Conservation (phyloP, 1,139 yeast species). For the Yamadazyma diddensiae region DNA sequence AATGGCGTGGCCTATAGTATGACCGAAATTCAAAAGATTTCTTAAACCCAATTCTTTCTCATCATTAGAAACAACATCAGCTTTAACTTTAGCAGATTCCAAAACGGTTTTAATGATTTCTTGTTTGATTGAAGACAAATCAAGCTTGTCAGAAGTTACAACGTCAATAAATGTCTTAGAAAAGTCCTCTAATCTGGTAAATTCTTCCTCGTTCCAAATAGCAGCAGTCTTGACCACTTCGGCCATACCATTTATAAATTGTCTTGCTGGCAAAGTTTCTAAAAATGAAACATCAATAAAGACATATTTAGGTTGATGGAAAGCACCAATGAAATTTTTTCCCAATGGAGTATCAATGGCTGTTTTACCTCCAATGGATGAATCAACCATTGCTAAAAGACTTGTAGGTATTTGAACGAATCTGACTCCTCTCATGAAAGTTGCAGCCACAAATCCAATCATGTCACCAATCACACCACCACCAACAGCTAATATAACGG, state of each 20-base stretch:
- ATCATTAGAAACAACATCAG: slow-evolving; percentile 89
- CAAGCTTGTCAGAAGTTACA: slow-evolving; percentile 44
- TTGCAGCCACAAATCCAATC: slow-evolving; percentile 98
- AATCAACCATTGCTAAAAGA: slow-evolving; percentile 94
- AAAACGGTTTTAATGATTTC: slow-evolving; percentile 76
- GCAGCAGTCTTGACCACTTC: slow-evolving; percentile 98
- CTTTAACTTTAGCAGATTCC: slow-evolving; percentile 88
- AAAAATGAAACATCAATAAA: slow-evolving; percentile 87
- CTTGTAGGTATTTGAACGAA: slow-evolving; percentile 94
- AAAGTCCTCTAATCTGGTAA: slow-evolving; percentile 75
- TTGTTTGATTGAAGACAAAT: slow-evolving; percentile 64
- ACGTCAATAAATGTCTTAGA: slow-evolving; percentile 66
- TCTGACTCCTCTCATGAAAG: slow-evolving; percentile 98
- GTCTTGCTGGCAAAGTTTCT: slow-evolving; percentile 86
- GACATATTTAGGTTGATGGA: slow-evolving; percentile 92
- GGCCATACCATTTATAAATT: slow-evolving; percentile 97
- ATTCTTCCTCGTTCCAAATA: slow-evolving; percentile 91
- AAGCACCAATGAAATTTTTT: slow-evolving; percentile 94
- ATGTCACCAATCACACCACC: slow-evolving; percentile 99
- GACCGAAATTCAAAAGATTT: slow-evolving; percentile 92
- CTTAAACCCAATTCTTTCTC: slow-evolving; percentile 96
- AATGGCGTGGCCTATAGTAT: slow-evolving; percentile 96
- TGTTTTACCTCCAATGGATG: slow-evolving; percentile 97
- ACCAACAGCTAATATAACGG: slow-evolving; percentile 91
- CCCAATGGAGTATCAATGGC: slow-evolving; percentile 98